A percentile compares a stretch with the other conserved stretches of the same genome.
Conservation (phyloP, 371 early-diverging fungal species). For the Dinochytrium kinnereticum region DNA sequence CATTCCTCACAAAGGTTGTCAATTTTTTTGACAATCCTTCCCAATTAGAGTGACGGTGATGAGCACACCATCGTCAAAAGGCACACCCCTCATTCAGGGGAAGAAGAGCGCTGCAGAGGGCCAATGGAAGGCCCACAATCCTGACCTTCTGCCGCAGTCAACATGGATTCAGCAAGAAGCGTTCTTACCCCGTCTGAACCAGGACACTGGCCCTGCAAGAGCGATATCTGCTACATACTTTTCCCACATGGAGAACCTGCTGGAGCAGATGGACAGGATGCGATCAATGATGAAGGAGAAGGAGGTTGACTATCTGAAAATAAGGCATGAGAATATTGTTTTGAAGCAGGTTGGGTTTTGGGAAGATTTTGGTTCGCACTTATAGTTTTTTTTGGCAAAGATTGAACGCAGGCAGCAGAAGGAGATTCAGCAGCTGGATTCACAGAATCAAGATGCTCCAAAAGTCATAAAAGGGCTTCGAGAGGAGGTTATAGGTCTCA, state of each 20-base stretch:
- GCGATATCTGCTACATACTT: constrained; percentile 13
- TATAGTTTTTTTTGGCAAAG: constrained; percentile 28
- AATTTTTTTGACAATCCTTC: too few relatives aligned
- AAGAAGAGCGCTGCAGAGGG: not conserved
- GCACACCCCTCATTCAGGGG: not conserved
- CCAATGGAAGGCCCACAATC: not conserved
- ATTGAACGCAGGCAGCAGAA: constrained; percentile 57
- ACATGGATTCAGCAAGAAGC: not conserved
- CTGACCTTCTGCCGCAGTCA: not conserved
- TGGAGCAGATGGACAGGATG: constrained; percentile 40
- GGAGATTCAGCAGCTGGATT: constrained; percentile 52
- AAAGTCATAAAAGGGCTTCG: constrained; percentile 52
- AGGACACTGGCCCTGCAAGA: not conserved
- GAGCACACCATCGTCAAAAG: not conserved
- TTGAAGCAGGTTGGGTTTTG: constrained; percentile 47
- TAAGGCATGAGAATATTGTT: constrained; percentile 51
- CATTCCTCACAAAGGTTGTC: too few relatives aligned
- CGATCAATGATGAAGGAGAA: constrained; percentile 45
- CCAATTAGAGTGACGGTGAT: too few relatives aligned
- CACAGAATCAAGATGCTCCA: constrained; percentile 53
- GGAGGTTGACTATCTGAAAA: constrained; percentile 45
- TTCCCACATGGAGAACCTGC: constrained; percentile 30
- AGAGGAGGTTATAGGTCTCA: constrained; percentile 52
- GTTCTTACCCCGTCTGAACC: not conserved
- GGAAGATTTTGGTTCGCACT: not conserved